A percentile compares a stretch with the other conserved stretches of the same genome.
These are phyloP conservation scores for Corylus avellana DNA, from an alignment of 306 rosid species.

Conservation along the genomic window DNA sequence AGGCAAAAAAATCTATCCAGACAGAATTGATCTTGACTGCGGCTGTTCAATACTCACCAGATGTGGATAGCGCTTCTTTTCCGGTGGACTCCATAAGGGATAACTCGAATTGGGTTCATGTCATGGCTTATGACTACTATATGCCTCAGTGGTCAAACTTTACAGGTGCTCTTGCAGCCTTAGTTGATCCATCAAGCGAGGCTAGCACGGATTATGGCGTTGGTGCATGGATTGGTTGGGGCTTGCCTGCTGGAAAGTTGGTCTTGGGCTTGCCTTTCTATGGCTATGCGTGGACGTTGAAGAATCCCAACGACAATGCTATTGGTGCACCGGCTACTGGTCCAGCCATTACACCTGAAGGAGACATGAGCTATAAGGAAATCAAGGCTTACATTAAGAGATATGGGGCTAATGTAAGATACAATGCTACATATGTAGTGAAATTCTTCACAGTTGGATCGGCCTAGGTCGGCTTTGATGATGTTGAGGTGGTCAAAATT, in stretches of 20 bases:
- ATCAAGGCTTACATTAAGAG: constrained; percentile 20
- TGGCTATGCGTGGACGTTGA: constrained; percentile 38
- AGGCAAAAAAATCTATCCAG: constrained; percentile 13
- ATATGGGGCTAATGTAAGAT: background rate
- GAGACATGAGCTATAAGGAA: constrained; percentile 19
- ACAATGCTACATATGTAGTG: constrained; percentile 35
- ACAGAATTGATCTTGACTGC: constrained; percentile 29
- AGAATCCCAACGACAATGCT: constrained; percentile 1
- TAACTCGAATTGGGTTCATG: constrained; percentile 45
- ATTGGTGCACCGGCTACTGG: constrained; percentile 36
- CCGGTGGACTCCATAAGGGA: constrained; percentile 30
- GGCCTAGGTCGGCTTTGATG: constrained; percentile 48
- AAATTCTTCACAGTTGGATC: constrained; percentile 38
- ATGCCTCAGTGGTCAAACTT: background rate
- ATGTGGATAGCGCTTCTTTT: background rate
- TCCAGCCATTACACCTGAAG: constrained; percentile 6
- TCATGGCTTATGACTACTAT: constrained; percentile 27
- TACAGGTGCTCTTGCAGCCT: constrained; percentile 30
- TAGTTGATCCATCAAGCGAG: constrained; percentile 24
- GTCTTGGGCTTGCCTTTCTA: constrained; percentile 41
- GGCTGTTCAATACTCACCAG: constrained; percentile 7
- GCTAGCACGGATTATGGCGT: constrained; percentile 21
- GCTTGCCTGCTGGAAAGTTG: constrained; percentile 21
- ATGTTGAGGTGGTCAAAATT: constrained; percentile 26
- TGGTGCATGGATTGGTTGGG: constrained; percentile 22